Evolutionary conservation across 1,284 basidiomycete genomes (phyloP).

Genomic region (Melampsora occidentalis): DNA sequence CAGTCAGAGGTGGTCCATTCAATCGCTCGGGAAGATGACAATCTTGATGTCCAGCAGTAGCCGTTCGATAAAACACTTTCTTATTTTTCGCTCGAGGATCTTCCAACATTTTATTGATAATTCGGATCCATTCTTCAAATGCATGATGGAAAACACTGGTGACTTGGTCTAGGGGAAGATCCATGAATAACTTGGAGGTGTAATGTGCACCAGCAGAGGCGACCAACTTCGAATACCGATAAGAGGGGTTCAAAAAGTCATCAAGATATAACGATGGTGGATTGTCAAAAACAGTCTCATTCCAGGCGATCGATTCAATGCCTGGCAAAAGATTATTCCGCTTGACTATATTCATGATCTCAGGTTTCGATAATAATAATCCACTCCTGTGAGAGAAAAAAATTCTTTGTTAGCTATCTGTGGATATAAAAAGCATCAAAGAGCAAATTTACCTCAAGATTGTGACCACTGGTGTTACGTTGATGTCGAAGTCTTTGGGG

Average conservation of each 20-base stretch:
- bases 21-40: slow-evolving; percentile 10
- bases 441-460: slow-evolving; percentile 16
- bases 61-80: slow-evolving; percentile 34
- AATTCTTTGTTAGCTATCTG: background rate
- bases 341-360: slow-evolving; percentile 26
- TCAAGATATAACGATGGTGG: slow-evolving; percentile 16
- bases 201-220: slow-evolving; percentile 38
- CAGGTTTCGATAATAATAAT: slow-evolving; percentile 23
- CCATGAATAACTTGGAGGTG: slow-evolving; percentile 20
- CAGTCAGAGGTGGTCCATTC: background rate
- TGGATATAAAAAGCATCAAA: background rate
- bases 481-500: slow-evolving; percentile 21
- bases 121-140: slow-evolving; percentile 27
- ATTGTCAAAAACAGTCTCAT: slow-evolving; percentile 39
- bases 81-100: slow-evolving; percentile 35
- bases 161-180: slow-evolving; percentile 29
- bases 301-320: background rate
- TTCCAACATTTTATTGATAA: slow-evolving; percentile 25
- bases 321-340: slow-evolving; percentile 16
- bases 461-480: slow-evolving; percentile 31
- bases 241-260: slow-evolving; percentile 20
- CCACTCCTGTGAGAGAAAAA: slow-evolving; percentile 18
- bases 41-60: slow-evolving; percentile 35
- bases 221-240: slow-evolving; percentile 34
- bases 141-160: slow-evolving; percentile 28